Conservation (phyloP, 495 filamentous ascomycete genomes). For the Penicillium bialowiezense region DNA sequence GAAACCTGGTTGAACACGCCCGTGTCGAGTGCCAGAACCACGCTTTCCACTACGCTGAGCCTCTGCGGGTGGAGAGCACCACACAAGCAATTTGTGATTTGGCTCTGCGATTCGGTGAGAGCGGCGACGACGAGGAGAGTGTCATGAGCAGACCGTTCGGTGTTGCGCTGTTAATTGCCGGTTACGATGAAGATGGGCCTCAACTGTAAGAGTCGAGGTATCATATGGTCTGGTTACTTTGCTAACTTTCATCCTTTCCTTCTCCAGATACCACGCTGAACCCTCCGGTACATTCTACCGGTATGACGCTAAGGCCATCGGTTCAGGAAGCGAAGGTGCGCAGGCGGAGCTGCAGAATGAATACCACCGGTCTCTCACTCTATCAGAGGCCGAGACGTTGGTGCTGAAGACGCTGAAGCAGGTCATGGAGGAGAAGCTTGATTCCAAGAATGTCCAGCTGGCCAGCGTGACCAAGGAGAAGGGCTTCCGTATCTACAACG, state of each 20-base stretch:
- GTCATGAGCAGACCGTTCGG: slow-evolving; percentile 97
- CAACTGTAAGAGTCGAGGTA: slow-evolving; percentile 61
- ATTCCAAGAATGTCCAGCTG: slow-evolving; percentile 96
- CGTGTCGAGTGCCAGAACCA: slow-evolving; percentile 97
- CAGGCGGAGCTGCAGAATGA: slow-evolving; percentile 98
- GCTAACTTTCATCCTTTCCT: background rate
- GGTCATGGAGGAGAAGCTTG: slow-evolving; percentile 99
- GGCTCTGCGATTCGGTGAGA: slow-evolving; percentile 94
- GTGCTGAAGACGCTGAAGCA: slow-evolving; percentile 98
- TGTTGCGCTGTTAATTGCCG: slow-evolving; percentile 93
- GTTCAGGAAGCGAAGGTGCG: slow-evolving; percentile 91
- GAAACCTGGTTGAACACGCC: slow-evolving; percentile 95
- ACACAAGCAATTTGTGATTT: slow-evolving; percentile 98
- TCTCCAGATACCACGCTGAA: slow-evolving; percentile 84
- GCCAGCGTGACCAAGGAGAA: slow-evolving; percentile 97
- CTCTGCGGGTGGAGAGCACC: slow-evolving; percentile 90
- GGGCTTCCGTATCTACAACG: slow-evolving; percentile 95
- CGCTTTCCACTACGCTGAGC: slow-evolving; percentile 94
- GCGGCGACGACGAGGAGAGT: slow-evolving; percentile 95
- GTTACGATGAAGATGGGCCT: slow-evolving; percentile 95
- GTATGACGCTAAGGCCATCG: slow-evolving; percentile 98
- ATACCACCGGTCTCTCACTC: slow-evolving; percentile 95
- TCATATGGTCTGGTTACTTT: background rate
- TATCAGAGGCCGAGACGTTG: slow-evolving; percentile 87
- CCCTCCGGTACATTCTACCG: slow-evolving; percentile 97